Conservation (phyloP, 2,329 filamentous ascomycete genomes). For the Epichloe gansuensis region DNA sequence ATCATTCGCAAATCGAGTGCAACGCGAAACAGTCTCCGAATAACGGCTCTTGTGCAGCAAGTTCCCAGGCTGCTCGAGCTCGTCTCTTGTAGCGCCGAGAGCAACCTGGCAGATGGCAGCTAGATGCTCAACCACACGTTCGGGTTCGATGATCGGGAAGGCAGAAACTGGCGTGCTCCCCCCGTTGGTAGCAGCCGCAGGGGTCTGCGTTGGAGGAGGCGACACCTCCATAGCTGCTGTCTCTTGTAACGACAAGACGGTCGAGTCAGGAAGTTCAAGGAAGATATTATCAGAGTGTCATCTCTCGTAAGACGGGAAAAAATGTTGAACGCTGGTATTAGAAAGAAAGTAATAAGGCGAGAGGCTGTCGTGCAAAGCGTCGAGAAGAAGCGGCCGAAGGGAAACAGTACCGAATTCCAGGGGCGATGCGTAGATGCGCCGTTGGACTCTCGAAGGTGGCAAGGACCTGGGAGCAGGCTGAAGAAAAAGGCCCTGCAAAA, state of each 20-base stretch:
- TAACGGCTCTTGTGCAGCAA: conserved; percentile 62
- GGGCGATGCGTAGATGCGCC: background rate
- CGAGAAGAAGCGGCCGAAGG: background rate
- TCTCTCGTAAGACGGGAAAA: background rate
- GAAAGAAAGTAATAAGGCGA: background rate
- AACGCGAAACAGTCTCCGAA: conserved; percentile 73
- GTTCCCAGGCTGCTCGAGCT: conserved; percentile 71
- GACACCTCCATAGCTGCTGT: conserved; percentile 39
- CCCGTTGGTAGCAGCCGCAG: conserved; percentile 26
- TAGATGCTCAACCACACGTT: conserved; percentile 58
- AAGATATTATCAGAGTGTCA: background rate
- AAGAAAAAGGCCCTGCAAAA: background rate
- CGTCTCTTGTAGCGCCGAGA: conserved; percentile 60
- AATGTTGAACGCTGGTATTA: background rate
- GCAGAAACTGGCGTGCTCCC: conserved; percentile 28
- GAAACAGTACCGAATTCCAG: background rate
- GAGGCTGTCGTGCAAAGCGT: background rate
- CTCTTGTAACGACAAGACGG: conserved; percentile 6
- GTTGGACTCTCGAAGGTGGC: background rate
- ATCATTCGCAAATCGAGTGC: conserved; percentile 80
- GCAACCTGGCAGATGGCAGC: conserved; percentile 57
- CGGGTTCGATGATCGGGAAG: conserved; percentile 51
- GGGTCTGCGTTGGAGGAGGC: conserved; percentile 29
- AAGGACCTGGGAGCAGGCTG: background rate
- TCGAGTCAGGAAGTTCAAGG: background rate